A percentile compares a stretch with the other conserved stretches of the same genome.
phyloP scores from a whole-genome alignment of 768 basidiomycete species.

The Mycena floridula region DNA sequence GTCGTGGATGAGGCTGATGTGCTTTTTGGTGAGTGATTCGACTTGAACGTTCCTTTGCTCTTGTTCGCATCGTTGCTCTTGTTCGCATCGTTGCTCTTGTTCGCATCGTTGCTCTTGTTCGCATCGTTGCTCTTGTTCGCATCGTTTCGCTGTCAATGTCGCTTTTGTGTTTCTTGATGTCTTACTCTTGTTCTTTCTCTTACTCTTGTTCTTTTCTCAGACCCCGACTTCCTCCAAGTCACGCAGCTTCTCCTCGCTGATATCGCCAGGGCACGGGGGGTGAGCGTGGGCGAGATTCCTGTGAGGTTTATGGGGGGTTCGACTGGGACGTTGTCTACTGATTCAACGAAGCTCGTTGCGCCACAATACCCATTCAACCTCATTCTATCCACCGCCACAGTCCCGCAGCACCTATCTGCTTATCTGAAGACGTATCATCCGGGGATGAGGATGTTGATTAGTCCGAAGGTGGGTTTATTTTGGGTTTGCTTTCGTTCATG shows the following conservation, averaged over 20 bases:
- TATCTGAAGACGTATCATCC: conserved; percentile 65
- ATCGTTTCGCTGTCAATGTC: too few relatives aligned
- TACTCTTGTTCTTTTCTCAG: conserved; percentile 29
- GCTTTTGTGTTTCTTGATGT: too few relatives aligned
- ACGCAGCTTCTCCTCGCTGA: conserved; percentile 68
- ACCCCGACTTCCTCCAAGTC: conserved; percentile 74
- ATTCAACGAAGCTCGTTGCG: conserved; percentile 14
- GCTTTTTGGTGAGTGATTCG: conserved; percentile 70
- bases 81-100: too few relatives aligned
- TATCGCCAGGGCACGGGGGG: conserved; percentile 57
- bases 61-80: too few relatives aligned
- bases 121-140: too few relatives aligned
- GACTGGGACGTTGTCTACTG: conserved; percentile 1
- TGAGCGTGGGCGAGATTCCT: not conserved
- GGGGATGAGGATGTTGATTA: too few relatives aligned
- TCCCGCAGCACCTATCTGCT: conserved; percentile 66
- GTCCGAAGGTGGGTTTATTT: too few relatives aligned
- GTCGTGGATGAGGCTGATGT: conserved; percentile 91
- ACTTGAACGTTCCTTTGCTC: not conserved
- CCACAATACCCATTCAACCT: conserved; percentile 73
- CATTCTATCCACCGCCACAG: conserved; percentile 80
- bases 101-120: too few relatives aligned
- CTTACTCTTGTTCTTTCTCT: not conserved
- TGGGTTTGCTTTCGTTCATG: too few relatives aligned
- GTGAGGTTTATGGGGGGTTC: too few relatives aligned